Evolutionary conservation across 495 filamentous ascomycete species (phyloP), one percentile per base, ranked within the genome.

Genomic region (Podospora pseudocomata): DNA sequence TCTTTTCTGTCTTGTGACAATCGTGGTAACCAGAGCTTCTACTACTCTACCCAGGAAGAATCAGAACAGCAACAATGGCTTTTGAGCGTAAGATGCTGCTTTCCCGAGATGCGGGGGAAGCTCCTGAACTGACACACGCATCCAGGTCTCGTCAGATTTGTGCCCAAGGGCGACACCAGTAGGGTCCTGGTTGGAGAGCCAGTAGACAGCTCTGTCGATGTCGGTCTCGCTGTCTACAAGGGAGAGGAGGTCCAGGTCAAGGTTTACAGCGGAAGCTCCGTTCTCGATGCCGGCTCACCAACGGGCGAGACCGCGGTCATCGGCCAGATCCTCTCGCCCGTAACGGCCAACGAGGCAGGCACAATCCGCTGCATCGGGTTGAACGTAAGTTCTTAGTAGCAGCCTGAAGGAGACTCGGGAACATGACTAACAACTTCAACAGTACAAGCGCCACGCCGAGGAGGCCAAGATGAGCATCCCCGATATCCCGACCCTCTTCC

Each of bases 91-190:
- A 58, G 55, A 58, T 26, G 5, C 55, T 20, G 6, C 15, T 26
- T 58, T 26, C 55, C 18, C 13, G 6, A 58, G 55, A 58, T 5
- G 23, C 28, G 13, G 61, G 34, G 30, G n/a, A 9, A 15, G 19
- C 56, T 28, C 27, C 26, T 32, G 30, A 63, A 63, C 30, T 63
- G 28, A 63, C 61, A 19, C 20, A 6, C 1, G 23, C 57, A 28
- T 49, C 39, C 67, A 88, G 86, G 86, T 73, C 80, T 89, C 72
- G 85, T 88, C 70, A 84, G 87, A 65, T 88, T 89, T 69, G 76
- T 82, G 58, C 83, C 87, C 66, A 85, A 83, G 74, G 84, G 81
- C 15, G 79, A 82, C 68, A 76, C 78, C 56, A 72, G 75, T 71
- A 83, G 80, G 65, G 74, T 85, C 67, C 75, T 88, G 56, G 84